Base-by-base conservation (phyloP, 768 basidiomycete genomes). In the Boletus patriciae region DNA sequence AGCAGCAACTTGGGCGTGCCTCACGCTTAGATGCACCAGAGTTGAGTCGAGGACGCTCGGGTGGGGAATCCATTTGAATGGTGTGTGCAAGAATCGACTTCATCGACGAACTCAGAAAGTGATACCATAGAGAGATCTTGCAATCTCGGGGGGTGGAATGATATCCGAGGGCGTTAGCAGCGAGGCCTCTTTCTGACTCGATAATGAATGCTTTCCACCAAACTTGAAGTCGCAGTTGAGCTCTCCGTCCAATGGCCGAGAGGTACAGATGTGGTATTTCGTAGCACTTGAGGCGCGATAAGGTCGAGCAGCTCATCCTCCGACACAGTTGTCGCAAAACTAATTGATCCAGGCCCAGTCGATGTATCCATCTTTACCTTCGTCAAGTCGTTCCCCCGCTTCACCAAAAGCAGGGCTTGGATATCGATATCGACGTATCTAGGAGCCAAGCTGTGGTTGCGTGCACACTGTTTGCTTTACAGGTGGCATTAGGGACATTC, bases 221-320 rank as follows among this genome's bases (percentile, higher is more conserved):
- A 91, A 92, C 65, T 79, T 87, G 80, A 92, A 92, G 21, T 83
- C 80, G 9, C 74, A 79, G 59, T 91, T 85, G 44, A 92, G 78
- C 59, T 85, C 77, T 0, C 89, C 90, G 58, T 87, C 77, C 0
- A 87, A 87, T 3, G 78, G 77, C n/a, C 73, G 77, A 23, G 79
- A 78, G 13, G 66, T 65, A 76, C 72, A 7, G 80, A 73, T 7
- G 62, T 58, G 6, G 64, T 49, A 16, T 67, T 61, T 44, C 65
- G 66, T 25, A 69, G 50, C 49, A 61, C 46, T n/a, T 51, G 54
- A 34, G 62, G 61, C 0, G 36, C 57, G 9, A 63, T 55, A 27
- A 65, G 19, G 8, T 62, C 36, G 12, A 62, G 51, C 6, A 67
- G 49, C 45, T 77, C 77, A 2, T 73, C 74, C 49, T 74, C 76